Evolutionary conservation across 192 early-diverging fungal species (phyloP), one percentile per base, ranked within the genome.

Genomic region (Podila verticillata): DNA sequence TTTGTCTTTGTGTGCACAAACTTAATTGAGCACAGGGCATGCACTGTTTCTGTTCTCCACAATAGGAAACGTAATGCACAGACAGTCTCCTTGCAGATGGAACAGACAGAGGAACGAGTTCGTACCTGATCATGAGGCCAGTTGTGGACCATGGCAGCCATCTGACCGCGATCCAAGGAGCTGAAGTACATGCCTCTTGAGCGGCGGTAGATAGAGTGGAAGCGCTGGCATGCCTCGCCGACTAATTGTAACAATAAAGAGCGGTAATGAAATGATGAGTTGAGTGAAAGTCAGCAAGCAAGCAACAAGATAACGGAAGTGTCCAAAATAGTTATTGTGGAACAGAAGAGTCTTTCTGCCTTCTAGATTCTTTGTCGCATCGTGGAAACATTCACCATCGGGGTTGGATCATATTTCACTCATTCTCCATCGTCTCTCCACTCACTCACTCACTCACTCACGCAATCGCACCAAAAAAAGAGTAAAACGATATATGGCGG

Each of bases 171-270:
- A 57, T 87, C 86, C 39, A 84, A 75, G 15, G 86, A 68, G 6
- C 84, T 85, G 48, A 87, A 87, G 68, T 87, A 87, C 86, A 87
- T 87, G 13, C 86, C 86, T 72, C 86, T 67, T 35, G 86, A 79
- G 39, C 86, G 82, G 15, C 86, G 84, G 60, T 87, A 87, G 47
- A 87, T 87, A 30, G 86, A 85, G 56, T 87, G 86, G 54, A 85
- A 87, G 20, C 66, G 68, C 24, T 78, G 70, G 49, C 86, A 87
- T 48, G 86, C 86, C 32, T 83, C 69, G n/a, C 86, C 86, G 57
- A 87, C 86, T 87, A 72, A 48, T 57, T 36, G 32, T 57, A 61
- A 22, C 4, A 49, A 26, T 36, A 65, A 31, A n/a, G n/a, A n/a
- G n/a, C n/a, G n/a, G n/a, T 15, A 31, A 48, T 19, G 2, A 15